Conservation (phyloP, 345 rosid species). For the Populus davidiana region DNA sequence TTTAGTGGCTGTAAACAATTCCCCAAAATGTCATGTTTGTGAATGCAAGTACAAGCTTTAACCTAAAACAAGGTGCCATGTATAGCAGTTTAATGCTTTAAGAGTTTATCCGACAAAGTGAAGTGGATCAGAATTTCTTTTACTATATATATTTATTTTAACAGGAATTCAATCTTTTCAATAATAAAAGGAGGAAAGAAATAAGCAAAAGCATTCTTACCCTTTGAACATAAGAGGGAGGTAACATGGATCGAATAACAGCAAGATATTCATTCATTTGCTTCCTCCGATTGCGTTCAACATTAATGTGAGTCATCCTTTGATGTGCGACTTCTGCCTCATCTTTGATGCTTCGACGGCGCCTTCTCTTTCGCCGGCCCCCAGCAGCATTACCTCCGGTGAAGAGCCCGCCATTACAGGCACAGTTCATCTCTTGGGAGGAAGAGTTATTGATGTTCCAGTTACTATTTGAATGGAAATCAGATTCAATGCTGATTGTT, state of each 20-base stretch:
- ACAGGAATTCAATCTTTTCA: not conserved
- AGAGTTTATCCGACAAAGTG: not conserved
- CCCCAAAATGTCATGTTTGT: not conserved
- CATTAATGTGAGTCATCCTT: constrained; percentile 65
- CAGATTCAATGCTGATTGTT: constrained; percentile 14
- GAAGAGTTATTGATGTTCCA: constrained; percentile 10
- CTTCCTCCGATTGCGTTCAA: constrained; percentile 69
- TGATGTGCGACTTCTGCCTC: constrained; percentile 56
- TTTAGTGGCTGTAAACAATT: not conserved
- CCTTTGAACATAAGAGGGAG: constrained; percentile 56
- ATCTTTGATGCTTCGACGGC: constrained; percentile 36
- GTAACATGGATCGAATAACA: constrained; percentile 56
- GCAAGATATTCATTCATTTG: constrained; percentile 70
- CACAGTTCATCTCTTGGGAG: constrained; percentile 14
- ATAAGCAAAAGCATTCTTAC: constrained; percentile 20
- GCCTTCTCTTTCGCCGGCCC: constrained; percentile 43
- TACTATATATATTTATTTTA: not conserved
- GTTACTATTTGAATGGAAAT: constrained; percentile 7
- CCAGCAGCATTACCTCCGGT: constrained; percentile 10
- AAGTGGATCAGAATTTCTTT: not conserved
- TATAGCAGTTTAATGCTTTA: not conserved
- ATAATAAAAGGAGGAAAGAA: not conserved
- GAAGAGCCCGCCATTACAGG: not conserved
- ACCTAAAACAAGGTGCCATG: not conserved
- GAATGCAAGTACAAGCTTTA: not conserved